Evolutionary conservation across 1,139 yeast genomes (phyloP), one percentile per base, ranked within the genome.

Genomic region (Yamadazyma epiphylla): DNA sequence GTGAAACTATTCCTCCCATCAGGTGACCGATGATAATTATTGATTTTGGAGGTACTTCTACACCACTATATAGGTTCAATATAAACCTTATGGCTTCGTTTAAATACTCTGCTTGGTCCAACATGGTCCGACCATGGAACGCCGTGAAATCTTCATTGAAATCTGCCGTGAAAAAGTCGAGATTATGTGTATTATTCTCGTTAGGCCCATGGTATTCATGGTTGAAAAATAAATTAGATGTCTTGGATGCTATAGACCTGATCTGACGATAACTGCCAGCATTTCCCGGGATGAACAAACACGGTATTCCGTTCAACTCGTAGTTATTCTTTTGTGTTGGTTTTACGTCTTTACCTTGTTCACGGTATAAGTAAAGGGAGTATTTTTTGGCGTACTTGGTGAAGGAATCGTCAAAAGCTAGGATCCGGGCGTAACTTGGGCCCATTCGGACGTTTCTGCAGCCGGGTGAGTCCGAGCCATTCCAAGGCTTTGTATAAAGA

Each of bases 81-180:
- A 91, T 88, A 51, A 80, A 88, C 24, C 61, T 57, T 5, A 91
- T 67, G 0, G 96, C 97, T 43, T 89, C 96, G 49, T 94, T 91
- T 37, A 86, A 58, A 53, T 84, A 91, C 52, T 86, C 96, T 0
- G 97, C 95, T 58, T 91, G 98, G 51, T 91, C 97, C 26, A 88
- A 60, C 70, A 91, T 68, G 1, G 97, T 87, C 43, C 89, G 69
- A 0, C 99, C 99, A 55, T 89, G 96, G 55, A 91, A 86, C 0
- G 98, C 98, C 1, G 97, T 88, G 45, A 88, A 81, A 52, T 91
- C 98, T 57, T 91, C 97, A 49, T 88, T 87, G 59, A 91, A 91
- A 52, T 91, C 96, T 1, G 95, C 94, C 0, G 94, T 68, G 51
- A 86, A 89, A 52, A 86, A 82, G 50, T 88, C 96, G 31, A 82